Conservation (phyloP, 352 stramenopile genomes). For the Stramenopiles sp. region DNA sequence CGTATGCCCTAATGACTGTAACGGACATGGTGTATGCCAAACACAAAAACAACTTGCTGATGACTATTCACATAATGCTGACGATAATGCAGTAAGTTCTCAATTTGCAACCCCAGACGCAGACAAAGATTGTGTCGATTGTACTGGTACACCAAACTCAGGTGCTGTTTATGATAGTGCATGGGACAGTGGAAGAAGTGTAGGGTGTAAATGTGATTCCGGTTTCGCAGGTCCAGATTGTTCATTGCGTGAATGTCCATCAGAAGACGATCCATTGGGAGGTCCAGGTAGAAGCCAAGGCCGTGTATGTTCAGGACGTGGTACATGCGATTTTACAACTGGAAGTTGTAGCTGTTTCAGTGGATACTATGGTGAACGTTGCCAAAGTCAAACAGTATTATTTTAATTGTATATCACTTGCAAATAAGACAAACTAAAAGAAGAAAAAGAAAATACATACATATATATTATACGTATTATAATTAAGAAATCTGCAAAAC, state of each 20-base stretch:
- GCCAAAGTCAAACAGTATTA: constrained; percentile 10
- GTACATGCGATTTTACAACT: constrained; percentile 54
- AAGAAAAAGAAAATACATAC: not conserved
- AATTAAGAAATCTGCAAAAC: too few relatives aligned
- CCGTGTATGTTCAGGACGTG: constrained; percentile 51
- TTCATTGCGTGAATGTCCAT: not conserved
- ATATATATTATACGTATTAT: not conserved
- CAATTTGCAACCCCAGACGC: not conserved
- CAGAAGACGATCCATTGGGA: not conserved
- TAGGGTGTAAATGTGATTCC: not conserved
- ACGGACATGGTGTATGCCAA: not conserved
- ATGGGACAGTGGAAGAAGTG: not conserved
- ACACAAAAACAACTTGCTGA: not conserved
- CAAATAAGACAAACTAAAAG: not conserved
- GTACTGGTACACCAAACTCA: not conserved
- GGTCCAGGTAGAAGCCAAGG: not conserved
- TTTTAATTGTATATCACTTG: not conserved
- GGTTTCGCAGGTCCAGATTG: not conserved
- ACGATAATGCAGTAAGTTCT: not conserved
- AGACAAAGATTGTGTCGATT: not conserved
- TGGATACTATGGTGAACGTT: constrained; percentile 52
- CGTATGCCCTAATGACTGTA: constrained; percentile 43
- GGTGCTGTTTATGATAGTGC: not conserved
- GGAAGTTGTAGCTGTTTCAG: constrained; percentile 60
- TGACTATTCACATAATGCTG: not conserved